Evolutionary conservation across 768 basidiomycete species (phyloP).

Genomic region (Kockovaella imperatae): DNA sequence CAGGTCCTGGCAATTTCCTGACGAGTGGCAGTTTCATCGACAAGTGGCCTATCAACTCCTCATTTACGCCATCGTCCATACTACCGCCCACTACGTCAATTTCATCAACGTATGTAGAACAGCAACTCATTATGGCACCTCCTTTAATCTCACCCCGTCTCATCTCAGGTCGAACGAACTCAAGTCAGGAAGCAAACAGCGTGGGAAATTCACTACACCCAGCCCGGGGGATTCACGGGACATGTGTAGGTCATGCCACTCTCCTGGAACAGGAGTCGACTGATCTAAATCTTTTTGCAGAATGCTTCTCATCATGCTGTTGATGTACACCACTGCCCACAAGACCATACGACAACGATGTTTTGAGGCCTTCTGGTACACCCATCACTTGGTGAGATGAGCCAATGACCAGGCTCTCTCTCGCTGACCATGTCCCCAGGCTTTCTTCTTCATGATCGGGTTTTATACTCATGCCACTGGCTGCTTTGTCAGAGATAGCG

Average conservation of each 20-base stretch:
- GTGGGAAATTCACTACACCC: conserved; percentile 75
- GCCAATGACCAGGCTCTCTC: not conserved
- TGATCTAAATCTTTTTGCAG: conserved; percentile 1
- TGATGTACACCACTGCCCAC: conserved; percentile 88
- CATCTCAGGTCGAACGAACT: conserved; percentile 25
- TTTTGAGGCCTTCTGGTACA: conserved; percentile 97
- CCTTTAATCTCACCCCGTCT: not conserved
- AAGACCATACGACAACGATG: conserved; percentile 76
- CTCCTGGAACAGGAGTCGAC: not conserved
- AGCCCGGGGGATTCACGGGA: conserved; percentile 85
- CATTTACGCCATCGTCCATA: conserved; percentile 70
- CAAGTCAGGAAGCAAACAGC: conserved; percentile 71
- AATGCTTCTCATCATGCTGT: conserved; percentile 86
- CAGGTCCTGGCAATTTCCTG: not conserved
- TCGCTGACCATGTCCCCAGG: not conserved
- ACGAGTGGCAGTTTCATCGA: conserved; percentile 52
- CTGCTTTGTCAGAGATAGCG: conserved; percentile 87
- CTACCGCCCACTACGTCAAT: conserved; percentile 65
- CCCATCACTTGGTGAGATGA: conserved; percentile 56
- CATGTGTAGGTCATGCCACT: conserved; percentile 52
- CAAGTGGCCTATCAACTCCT: conserved; percentile 91
- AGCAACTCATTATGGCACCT: not conserved
- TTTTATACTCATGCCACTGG: conserved; percentile 74
- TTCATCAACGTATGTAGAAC: conserved; percentile 22
- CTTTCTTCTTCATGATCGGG: conserved; percentile 22